Evolutionary conservation across 2,329 filamentous ascomycete species (phyloP), one percentile per base, ranked within the genome.

Genomic region (Neonectria neomacrospora): DNA sequence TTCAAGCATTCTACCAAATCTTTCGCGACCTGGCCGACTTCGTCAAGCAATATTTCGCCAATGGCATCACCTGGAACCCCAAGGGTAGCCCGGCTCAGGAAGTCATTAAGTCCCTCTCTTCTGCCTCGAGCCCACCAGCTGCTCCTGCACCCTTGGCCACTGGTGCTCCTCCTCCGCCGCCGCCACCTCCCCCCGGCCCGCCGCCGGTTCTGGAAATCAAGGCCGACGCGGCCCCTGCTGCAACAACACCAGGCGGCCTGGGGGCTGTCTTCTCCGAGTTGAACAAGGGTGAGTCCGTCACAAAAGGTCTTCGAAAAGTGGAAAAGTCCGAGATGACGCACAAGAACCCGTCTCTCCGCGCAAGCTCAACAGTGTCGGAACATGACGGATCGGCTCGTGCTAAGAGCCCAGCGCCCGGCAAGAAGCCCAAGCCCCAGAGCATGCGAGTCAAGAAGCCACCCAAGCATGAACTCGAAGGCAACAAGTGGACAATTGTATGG

Each of bases 301-400:
- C 96, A 4, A 89, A 92, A 69, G 90, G 92, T 32, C 85, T 99
- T 37, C 91, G 92, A 70, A 99, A 97, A 83, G 96, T 99, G 53
- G 95, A 97, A 81, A 91, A 90, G 76, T 96, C 92, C 57, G 86
- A 98, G 79, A 97, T 97, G 95, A 99, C 96, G 64, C 96, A 99
- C 81, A 98, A 98, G 84, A 99, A 99, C 80, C 96, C 96, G 14
- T 88, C 90, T 10, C 84, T 99, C 61, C 90, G 96, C 66, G 87
- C 92, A 23, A 83, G 84, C 64, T 91, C 92, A 12, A 86, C 88
- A 2, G 92, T 95, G 3, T 85, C 91, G 28, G 86, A 85, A 22
- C 85, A 83, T 63, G 82, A 83, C 42, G 78, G 80, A 12, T 83
- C 85, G 7, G 75, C 81, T 23, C 86, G 92, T 52, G 89, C 87